Percentiles rank a stretch among this genome's conserved stretches.
Conservation (phyloP, 2,329 filamentous ascomycete species). For the Diaporthe batatas region DNA sequence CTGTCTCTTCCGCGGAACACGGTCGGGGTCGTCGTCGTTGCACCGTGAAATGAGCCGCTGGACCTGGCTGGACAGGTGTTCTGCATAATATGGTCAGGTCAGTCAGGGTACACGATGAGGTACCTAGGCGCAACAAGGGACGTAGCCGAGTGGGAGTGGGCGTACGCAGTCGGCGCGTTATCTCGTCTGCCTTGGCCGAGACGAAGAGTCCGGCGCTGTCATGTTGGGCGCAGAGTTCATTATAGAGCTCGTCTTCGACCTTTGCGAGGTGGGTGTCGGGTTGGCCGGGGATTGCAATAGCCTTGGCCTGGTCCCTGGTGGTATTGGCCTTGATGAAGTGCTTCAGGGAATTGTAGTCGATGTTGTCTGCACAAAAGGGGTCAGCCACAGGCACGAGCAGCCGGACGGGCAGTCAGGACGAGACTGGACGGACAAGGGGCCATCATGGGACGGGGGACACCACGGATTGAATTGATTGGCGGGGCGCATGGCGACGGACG, state of each 20-base stretch:
- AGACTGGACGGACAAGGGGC: neutral
- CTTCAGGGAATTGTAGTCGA: conserved; percentile 91
- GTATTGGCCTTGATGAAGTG: conserved; percentile 86
- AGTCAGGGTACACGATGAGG: conserved; percentile 27
- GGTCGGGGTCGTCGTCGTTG: conserved; percentile 51
- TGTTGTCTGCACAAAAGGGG: conserved; percentile 71
- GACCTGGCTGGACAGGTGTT: conserved; percentile 63
- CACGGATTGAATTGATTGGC: neutral
- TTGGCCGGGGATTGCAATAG: conserved; percentile 81
- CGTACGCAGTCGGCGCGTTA: conserved; percentile 77
- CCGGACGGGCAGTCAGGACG: neutral
- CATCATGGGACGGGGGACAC: conserved; percentile 19
- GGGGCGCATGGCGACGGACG: conserved; percentile 51
- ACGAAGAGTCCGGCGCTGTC: conserved; percentile 84
- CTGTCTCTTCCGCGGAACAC: conserved; percentile 60
- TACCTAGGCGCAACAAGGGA: conserved; percentile 1
- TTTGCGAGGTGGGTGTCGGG: conserved; percentile 68
- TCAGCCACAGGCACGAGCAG: conserved; percentile 41
- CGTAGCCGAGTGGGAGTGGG: conserved; percentile 30
- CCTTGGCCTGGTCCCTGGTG: conserved; percentile 75
- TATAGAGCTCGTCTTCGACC: conserved; percentile 80
- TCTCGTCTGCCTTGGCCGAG: conserved; percentile 83
- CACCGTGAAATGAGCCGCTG: conserved; percentile 62
- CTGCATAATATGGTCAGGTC: conserved; percentile 49
- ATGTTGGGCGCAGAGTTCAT: conserved; percentile 80